Evolutionary conservation across 495 filamentous ascomycete genomes (phyloP).

Genomic region (Halenospora varia): DNA sequence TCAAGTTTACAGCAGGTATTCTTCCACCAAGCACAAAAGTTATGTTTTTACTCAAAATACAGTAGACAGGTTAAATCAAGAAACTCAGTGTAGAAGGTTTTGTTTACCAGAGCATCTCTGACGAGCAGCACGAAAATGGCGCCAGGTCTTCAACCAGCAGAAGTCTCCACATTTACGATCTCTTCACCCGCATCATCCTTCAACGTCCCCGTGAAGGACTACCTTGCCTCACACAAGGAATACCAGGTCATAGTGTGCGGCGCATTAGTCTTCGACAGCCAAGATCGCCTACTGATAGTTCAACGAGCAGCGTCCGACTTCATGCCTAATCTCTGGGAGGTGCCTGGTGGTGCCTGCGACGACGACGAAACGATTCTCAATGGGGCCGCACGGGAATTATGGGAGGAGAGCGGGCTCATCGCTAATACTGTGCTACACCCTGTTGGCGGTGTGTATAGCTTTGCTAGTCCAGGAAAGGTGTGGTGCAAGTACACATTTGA

Average conservation of each 20-base stretch:
- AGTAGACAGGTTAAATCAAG: too few relatives aligned
- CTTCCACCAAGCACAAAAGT: too few relatives aligned
- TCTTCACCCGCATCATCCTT: not conserved
- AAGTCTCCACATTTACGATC: not conserved
- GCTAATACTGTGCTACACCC: not conserved
- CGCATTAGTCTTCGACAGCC: constrained; percentile 2
- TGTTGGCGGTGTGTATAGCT: not conserved
- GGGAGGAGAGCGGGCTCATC: constrained; percentile 9
- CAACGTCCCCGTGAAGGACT: constrained; percentile 6
- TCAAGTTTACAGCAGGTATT: too few relatives aligned
- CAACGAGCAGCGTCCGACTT: constrained; percentile 5
- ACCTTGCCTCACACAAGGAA: not conserved
- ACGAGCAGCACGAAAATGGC: too few relatives aligned
- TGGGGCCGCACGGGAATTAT: constrained; percentile 4
- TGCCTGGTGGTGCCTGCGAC: constrained; percentile 4
- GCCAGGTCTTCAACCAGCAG: not conserved
- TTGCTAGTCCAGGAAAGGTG: too few relatives aligned
- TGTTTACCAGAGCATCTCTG: too few relatives aligned
- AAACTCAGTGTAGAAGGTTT: too few relatives aligned
- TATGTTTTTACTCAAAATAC: too few relatives aligned
- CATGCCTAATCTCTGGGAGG: constrained; percentile 10
- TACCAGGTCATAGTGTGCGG: not conserved
- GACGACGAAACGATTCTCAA: constrained; percentile 3
- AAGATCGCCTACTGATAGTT: constrained; percentile 1
- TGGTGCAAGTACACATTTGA: too few relatives aligned